phyloP scores from a whole-genome alignment of 2,329 filamentous ascomycete species.

The Phaeophleospora eucalypticola region DNA sequence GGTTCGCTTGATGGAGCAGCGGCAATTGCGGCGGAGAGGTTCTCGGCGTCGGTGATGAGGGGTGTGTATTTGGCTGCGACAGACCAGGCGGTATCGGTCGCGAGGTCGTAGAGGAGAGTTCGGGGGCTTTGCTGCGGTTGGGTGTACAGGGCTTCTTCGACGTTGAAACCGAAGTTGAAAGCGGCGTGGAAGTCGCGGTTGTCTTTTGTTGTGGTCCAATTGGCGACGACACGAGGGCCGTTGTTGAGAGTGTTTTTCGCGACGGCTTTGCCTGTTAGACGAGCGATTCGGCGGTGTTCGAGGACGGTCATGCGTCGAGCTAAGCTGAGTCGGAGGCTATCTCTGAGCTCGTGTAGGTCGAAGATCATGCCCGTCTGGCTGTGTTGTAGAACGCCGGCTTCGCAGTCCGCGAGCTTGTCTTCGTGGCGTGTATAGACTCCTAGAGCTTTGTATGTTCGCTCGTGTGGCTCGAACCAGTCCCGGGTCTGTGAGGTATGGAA shows the following conservation, averaged over 20 bases:
- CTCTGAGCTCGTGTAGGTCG: conserved; percentile 33
- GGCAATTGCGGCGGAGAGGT: conserved; percentile 4
- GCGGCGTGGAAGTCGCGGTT: conserved; percentile 34
- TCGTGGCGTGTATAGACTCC: conserved; percentile 31
- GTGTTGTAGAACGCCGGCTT: conserved; percentile 27
- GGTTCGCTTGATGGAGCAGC: background rate
- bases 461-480: conserved; percentile 27
- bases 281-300: conserved; percentile 31
- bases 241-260: conserved; percentile 19
- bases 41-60: conserved; percentile 15
- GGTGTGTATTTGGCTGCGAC: conserved; percentile 18
- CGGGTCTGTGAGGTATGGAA: conserved; percentile 21
- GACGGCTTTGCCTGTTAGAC: conserved; percentile 24
- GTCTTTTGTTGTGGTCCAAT: conserved; percentile 30
- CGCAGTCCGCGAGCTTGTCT: conserved; percentile 30
- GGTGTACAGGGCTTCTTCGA: conserved; percentile 25
- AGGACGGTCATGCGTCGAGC: conserved; percentile 31
- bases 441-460: conserved; percentile 27
- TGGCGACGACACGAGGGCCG: conserved; percentile 24
- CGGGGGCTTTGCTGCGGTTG: conserved; percentile 2
- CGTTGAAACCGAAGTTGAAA: conserved; percentile 32
- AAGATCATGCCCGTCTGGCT: conserved; percentile 35
- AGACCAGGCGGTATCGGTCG: conserved; percentile 27
- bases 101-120: conserved; percentile 24
- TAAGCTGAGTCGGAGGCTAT: conserved; percentile 28